Base-by-base conservation (phyloP, 495 filamentous ascomycete genomes). In the Chaetomium cochliodes region DNA sequence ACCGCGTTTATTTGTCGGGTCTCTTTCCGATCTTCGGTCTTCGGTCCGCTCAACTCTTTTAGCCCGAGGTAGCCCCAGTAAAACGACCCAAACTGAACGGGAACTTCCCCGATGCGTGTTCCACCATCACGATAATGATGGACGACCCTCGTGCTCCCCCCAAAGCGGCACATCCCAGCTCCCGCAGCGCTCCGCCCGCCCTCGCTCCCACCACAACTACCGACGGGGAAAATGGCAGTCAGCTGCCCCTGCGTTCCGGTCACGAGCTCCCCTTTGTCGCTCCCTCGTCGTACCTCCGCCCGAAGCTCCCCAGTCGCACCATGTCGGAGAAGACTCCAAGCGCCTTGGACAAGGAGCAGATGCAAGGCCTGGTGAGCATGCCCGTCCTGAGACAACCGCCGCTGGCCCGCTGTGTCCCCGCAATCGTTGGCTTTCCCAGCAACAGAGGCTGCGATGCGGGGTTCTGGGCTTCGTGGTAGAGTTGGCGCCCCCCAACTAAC, bases 261-360 rank as follows among this genome's bases (percentile, higher is more conserved):
- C 82, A 82, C 78, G 82, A 84, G 81, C 78, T 79, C 54, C 78
- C 75, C 64, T 83, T 83, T 78, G 91, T 94, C 71, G 86, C 89
- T 81, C 93, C 92, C 70, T 89, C 90, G 63, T 92, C 90, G 54
- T 96, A 92, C 81, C 86, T 96, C 77, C 88, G 87, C 71, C 90
- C 88, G 62, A 82, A 83, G 74, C 76, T 81, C 70, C 77, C 67
- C 67, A 78, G 73, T 75, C 79, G 74, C 72, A 76, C 79, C 71
- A 77, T 80, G 71, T 72, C 83, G 66, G 77, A 82, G 60, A 83
- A 83, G 74, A 81, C 87, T 72, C 81, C 90, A 78, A 89, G 82
- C 79, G 84, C 87, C 67, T 82, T 96, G 66, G 93, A 98, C 77
- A 87, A 84, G 77, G 93, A 97, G 80, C 93, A 98, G 81, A 85